These are phyloP conservation scores for Scheffersomyces quercinus DNA, from an alignment of 1,139 yeast genomes.

Conservation along the genomic window DNA sequence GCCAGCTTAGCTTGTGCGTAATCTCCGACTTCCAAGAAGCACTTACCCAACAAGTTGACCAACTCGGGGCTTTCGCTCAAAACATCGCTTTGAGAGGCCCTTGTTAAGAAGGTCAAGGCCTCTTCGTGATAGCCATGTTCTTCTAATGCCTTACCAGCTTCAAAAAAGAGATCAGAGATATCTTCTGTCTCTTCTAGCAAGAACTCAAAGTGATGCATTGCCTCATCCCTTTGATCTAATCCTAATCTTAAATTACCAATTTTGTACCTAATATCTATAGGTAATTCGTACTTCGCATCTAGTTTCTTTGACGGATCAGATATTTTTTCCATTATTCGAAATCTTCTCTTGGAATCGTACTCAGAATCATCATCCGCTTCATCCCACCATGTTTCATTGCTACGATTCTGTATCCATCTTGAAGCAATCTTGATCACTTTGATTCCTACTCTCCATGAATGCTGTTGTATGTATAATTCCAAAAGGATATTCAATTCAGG, in stretches of 20 bases:
- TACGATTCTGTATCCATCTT: conserved; percentile 80
- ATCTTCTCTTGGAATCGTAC: conserved; percentile 65
- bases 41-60: conserved; percentile 68
- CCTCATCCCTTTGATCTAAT: conserved; percentile 65
- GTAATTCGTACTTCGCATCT: conserved; percentile 47
- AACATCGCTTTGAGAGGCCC: conserved; percentile 53
- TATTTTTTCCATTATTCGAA: conserved; percentile 27
- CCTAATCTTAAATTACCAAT: conserved; percentile 74
- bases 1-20: conserved; percentile 69
- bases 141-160: conserved; percentile 75
- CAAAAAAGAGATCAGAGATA: conserved; percentile 70
- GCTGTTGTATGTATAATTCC: conserved; percentile 72
- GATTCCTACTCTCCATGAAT: conserved; percentile 65
- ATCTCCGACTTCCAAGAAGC: conserved; percentile 73
- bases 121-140: conserved; percentile 67
- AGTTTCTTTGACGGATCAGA: conserved; percentile 14
- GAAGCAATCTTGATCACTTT: conserved; percentile 68
- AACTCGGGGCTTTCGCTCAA: conserved; percentile 48
- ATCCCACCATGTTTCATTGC: conserved; percentile 81
- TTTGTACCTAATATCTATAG: conserved; percentile 84
- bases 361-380: conserved; percentile 75
- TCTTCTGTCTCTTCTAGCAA: conserved; percentile 56
- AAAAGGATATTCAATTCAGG: conserved; percentile 81
- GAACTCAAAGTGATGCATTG: conserved; percentile 65
- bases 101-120: conserved; percentile 66